Evolutionary conservation across 164 flowering plant species (phyloP), one percentile per base, ranked within the genome.

Genomic region (Magnolia officinalis): DNA sequence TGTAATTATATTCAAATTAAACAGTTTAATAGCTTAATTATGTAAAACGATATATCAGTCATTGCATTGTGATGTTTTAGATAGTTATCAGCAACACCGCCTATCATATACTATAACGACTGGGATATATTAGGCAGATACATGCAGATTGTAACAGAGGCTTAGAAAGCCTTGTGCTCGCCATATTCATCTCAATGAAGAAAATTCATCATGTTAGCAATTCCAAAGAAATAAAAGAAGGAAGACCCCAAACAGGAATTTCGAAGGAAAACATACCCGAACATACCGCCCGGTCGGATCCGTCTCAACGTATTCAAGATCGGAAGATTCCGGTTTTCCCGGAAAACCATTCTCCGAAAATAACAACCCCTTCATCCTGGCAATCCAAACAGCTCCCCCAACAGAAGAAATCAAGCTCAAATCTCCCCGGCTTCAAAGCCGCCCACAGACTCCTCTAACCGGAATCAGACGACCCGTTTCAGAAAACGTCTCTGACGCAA

Each of bases 241-340:
- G 70, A 24, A 67, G 19, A 67, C 16, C 10, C 70, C 11, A 26
- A 50, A 26, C n/a, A 31, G 31, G 50, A 70, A 49, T 55, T 16
- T 55, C 18, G 13, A 19, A 49, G 11, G 23, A 3, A 37, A 68
- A 75, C 52, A 20, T 89, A 93, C 97, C 94, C 96, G 84, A 81
- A 89, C 67, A 72, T 90, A 93, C 26, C 96, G 92, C 50, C 90
- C 85, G 8, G 90, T 76, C 0, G 98, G 93, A 82, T 91, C 95
- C 70, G 74, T 85, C 82, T 93, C 95, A 24, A 79, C 88, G 65
- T 75, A 86, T 72, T 69, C 79, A 51, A 50, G 74, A 0, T 83
- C 87, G 14, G 74, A 55, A 70, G 75, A 63, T 74, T 76, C 88
- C 26, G 73, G 45, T 50, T 78, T 78, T 68, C 68, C 58, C 2